These are phyloP conservation scores for Penicillium sp. DNA, from an alignment of 2,329 filamentous ascomycete genomes.

Conservation along the genomic window DNA sequence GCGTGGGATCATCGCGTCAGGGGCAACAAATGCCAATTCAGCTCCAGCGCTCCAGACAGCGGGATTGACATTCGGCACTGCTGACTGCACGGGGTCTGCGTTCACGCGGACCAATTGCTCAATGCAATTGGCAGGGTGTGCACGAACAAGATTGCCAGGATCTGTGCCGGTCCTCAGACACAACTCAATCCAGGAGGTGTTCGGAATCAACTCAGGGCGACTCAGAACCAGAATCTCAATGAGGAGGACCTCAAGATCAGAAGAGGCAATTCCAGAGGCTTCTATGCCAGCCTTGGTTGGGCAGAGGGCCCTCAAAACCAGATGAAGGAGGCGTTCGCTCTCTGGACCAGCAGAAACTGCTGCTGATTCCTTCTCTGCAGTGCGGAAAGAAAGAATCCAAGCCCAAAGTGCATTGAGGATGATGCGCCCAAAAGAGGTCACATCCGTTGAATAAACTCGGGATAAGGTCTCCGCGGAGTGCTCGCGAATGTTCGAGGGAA, in stretches of 20 bases:
- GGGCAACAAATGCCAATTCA: slow-evolving; percentile 90
- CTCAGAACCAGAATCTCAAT: slow-evolving; percentile 75
- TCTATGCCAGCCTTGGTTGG: slow-evolving; percentile 29
- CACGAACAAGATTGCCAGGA: slow-evolving; percentile 72
- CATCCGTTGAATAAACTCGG: slow-evolving; percentile 61
- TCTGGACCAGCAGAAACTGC: slow-evolving; percentile 65
- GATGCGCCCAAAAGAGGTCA: slow-evolving; percentile 59
- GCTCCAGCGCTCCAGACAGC: slow-evolving; percentile 84
- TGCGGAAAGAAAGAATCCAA: slow-evolving; percentile 68
- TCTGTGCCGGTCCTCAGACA: slow-evolving; percentile 79
- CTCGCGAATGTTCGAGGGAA: slow-evolving; percentile 64
- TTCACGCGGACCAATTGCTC: slow-evolving; percentile 61
- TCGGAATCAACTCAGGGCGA: slow-evolving; percentile 72
- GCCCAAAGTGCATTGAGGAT: slow-evolving; percentile 75
- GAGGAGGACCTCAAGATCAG: slow-evolving; percentile 66
- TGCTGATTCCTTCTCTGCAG: slow-evolving; percentile 74
- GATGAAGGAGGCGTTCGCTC: slow-evolving; percentile 59
- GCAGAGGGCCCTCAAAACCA: slow-evolving; percentile 51
- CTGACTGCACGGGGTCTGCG: slow-evolving; percentile 44
- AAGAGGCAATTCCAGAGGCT: slow-evolving; percentile 40
- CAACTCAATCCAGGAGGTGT: slow-evolving; percentile 82
- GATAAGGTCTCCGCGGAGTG: slow-evolving; percentile 63
- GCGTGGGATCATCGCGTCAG: slow-evolving; percentile 72
- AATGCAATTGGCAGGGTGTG: slow-evolving; percentile 64
- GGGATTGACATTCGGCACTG: slow-evolving; percentile 46